These are phyloP conservation scores for Neofusicoccum parvum DNA, from an alignment of 2,329 filamentous ascomycete genomes.

Conservation along the genomic window DNA sequence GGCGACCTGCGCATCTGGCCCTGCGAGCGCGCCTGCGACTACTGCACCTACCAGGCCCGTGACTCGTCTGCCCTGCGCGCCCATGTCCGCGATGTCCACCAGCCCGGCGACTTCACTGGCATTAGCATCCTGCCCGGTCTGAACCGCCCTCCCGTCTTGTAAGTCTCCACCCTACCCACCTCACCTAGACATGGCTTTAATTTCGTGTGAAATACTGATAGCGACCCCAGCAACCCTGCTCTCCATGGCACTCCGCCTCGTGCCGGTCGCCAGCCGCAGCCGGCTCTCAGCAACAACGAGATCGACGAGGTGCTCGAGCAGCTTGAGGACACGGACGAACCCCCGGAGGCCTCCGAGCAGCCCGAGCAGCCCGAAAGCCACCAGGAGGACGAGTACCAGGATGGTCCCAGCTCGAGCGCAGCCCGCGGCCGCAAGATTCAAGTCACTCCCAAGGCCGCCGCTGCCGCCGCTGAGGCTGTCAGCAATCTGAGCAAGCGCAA, in stretches of 20 bases:
- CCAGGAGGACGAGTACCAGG: neutral
- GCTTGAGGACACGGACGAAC: neutral
- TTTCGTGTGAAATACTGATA: neutral
- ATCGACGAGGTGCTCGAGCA: neutral
- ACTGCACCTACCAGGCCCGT: slow-evolving; percentile 13
- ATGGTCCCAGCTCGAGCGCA: neutral
- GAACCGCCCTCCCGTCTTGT: slow-evolving; percentile 16
- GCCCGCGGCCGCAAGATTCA: slow-evolving; percentile 14
- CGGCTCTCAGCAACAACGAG: neutral
- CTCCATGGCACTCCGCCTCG: slow-evolving; percentile 8
- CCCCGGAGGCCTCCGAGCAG: neutral
- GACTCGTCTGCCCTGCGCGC: slow-evolving; percentile 14
- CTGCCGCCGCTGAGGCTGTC: slow-evolving; percentile 1
- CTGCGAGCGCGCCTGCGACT: slow-evolving; percentile 20
- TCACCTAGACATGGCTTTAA: neutral
- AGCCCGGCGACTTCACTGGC: neutral
- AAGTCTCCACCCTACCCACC: neutral
- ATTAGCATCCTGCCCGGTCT: slow-evolving; percentile 5
- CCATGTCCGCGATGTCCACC: slow-evolving; percentile 18
- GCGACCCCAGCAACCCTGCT: neutral
- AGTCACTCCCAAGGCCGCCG: slow-evolving; percentile 10
- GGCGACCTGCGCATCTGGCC: slow-evolving; percentile 20
- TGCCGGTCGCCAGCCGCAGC: neutral
- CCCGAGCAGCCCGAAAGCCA: neutral
- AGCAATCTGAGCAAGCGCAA: slow-evolving; percentile 7